A percentile compares a stretch with the other conserved stretches of the same genome.
phyloP scores from a whole-genome alignment of 2,329 filamentous ascomycete genomes.

The Cordyceps farinosa region DNA sequence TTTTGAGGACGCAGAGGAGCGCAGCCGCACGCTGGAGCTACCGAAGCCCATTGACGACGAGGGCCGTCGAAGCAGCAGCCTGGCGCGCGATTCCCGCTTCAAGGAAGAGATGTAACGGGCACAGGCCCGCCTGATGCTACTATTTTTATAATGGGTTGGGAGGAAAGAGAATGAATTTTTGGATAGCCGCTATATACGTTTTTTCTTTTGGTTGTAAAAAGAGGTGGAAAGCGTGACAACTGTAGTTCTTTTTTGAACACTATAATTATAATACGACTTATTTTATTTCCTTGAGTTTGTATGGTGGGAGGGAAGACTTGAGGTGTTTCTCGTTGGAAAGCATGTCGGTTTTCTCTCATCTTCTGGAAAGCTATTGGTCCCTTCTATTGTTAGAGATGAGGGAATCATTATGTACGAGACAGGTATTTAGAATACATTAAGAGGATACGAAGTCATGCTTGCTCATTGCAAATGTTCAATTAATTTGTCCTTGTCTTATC shows the following conservation, averaged over 20 bases:
- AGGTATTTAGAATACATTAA: not conserved
- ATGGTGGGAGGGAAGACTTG: not conserved
- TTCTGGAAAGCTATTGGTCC: not conserved
- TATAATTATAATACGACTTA: not conserved
- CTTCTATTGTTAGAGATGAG: not conserved
- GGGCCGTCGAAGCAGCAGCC: constrained; percentile 45
- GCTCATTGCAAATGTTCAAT: not conserved
- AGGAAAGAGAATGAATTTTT: constrained; percentile 7
- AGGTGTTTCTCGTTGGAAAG: not conserved
- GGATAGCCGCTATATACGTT: not conserved
- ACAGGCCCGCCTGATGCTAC: not conserved
- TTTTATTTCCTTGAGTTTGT: not conserved
- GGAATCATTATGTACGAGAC: not conserved
- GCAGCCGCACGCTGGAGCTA: constrained; percentile 18
- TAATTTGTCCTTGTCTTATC: not conserved
- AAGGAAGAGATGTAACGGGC: constrained; percentile 47
- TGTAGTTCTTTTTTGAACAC: not conserved
- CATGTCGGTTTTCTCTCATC: not conserved
- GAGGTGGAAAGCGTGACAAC: constrained; percentile 8
- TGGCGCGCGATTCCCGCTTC: constrained; percentile 56
- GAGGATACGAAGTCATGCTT: not conserved
- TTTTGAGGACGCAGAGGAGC: constrained; percentile 42
- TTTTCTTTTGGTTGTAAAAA: not conserved
- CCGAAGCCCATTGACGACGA: constrained; percentile 37
- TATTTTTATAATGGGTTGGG: not conserved